A percentile compares a stretch with the other conserved stretches of the same genome.
These are phyloP conservation scores for Wickerhamomyces sp. DNA, from an alignment of 1,139 yeast species.

Conservation along the genomic window DNA sequence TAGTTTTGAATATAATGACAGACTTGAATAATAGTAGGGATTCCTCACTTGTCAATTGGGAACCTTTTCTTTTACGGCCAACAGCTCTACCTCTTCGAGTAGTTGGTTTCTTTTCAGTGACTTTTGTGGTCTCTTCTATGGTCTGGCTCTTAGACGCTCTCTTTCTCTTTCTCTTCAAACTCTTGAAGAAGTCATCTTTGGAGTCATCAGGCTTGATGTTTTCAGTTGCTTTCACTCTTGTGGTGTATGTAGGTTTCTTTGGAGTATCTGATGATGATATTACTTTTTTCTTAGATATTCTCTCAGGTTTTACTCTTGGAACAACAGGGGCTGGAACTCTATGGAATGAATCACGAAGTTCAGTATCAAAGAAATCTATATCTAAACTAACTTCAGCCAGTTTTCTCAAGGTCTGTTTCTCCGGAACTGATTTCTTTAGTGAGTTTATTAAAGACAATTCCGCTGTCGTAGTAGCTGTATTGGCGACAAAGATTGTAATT, in stretches of 20 bases:
- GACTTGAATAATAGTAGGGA: conserved; percentile 48
- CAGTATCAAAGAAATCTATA: conserved; percentile 22
- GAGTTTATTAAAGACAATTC: conserved; percentile 7
- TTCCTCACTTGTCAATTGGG: conserved; percentile 33
- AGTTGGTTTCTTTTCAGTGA: background rate
- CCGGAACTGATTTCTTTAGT: background rate
- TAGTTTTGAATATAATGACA: conserved; percentile 58
- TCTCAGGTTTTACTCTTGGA: background rate
- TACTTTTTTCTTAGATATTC: background rate
- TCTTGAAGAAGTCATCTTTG: conserved; percentile 3
- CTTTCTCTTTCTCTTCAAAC: background rate
- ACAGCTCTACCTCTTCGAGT: background rate
- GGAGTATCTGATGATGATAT: background rate
- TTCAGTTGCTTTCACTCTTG: conserved; percentile 3
- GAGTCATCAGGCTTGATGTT: background rate
- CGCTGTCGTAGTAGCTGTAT: conserved; percentile 7
- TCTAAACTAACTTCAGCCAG: conserved; percentile 16
- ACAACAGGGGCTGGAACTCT: conserved; percentile 1
- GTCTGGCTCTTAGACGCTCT: background rate
- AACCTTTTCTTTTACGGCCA: conserved; percentile 14
- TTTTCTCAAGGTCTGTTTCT: background rate
- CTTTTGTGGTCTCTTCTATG: too few species aligned
- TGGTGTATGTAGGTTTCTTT: background rate
- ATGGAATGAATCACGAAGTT: conserved; percentile 16
- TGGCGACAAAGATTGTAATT: conserved; percentile 11